Evolutionary conservation across 164 flowering plant genomes (phyloP).

Genomic region (Sedum album): DNA sequence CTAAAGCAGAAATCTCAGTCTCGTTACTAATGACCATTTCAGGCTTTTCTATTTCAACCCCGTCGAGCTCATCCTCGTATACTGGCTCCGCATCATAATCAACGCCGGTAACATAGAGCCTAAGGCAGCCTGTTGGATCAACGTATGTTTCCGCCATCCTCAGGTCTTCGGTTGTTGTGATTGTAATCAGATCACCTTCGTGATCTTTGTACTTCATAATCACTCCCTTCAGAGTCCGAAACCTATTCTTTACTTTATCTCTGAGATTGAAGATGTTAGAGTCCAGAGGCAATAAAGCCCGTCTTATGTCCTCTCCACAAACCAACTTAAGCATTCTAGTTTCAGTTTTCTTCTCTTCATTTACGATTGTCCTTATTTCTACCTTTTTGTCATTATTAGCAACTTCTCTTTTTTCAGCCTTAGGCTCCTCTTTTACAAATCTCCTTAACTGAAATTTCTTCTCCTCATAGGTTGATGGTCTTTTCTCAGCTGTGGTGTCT

Average conservation of each 20-base stretch:
- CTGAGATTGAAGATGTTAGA: constrained; percentile 29
- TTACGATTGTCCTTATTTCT: not conserved
- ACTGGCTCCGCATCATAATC: constrained; percentile 32
- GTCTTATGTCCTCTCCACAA: constrained; percentile 41
- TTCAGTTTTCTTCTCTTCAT: constrained; percentile 21
- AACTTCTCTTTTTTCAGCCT: constrained; percentile 13
- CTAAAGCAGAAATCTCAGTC: not conserved
- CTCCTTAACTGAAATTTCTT: constrained; percentile 15
- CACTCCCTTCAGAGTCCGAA: constrained; percentile 35
- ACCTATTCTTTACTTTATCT: constrained; percentile 31
- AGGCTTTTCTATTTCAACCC: constrained; percentile 13
- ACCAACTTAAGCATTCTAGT: constrained; percentile 36
- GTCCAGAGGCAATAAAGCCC: constrained; percentile 34
- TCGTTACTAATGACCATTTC: constrained; percentile 10
- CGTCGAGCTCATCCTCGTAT: constrained; percentile 25
- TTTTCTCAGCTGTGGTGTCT: constrained; percentile 17
- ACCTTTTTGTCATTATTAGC: not conserved
- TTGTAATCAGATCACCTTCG: constrained; percentile 48
- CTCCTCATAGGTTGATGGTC: constrained; percentile 15
- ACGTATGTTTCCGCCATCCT: constrained; percentile 26
- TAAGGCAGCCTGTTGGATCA: constrained; percentile 22
- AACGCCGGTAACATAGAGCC: constrained; percentile 31
- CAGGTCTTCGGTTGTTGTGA: constrained; percentile 37
- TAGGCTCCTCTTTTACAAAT: constrained; percentile 15
- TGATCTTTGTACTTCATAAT: constrained; percentile 40